A percentile compares a stretch with the other conserved stretches of the same genome.
Conservation (phyloP, 2,329 filamentous ascomycete species). For the Aspergillus sclerotialis region DNA sequence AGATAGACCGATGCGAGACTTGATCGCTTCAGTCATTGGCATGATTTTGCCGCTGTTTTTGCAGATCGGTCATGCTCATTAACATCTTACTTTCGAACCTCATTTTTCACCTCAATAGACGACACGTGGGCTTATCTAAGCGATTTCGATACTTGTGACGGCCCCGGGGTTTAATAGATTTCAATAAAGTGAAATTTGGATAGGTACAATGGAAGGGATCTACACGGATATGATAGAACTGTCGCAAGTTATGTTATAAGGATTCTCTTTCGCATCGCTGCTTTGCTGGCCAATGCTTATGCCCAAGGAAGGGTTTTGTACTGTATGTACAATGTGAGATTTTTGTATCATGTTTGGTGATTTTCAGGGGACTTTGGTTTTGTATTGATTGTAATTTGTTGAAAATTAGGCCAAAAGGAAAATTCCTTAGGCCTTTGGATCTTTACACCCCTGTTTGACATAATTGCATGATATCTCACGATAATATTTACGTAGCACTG, state of each 20-base stretch:
- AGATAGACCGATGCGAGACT: conserved; percentile 38
- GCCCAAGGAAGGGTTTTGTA: too few species aligned
- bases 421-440: too few species aligned
- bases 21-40: conserved; percentile 40
- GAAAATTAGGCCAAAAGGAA: too few species aligned
- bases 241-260: neutral
- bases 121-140: too few species aligned
- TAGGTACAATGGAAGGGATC: neutral
- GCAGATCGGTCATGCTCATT: conserved; percentile 43
- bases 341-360: neutral
- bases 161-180: neutral
- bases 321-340: neutral
- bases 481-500: conserved; percentile 24
- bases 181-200: neutral
- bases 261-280: neutral
- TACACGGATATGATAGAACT: neutral
- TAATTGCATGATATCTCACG: conserved; percentile 18
- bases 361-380: too few species aligned
- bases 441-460: too few species aligned
- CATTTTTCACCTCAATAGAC: neutral
- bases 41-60: conserved; percentile 42
- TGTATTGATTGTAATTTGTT: conserved; percentile 4
- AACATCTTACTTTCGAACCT: conserved; percentile 6
- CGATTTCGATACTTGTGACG: neutral
- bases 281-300: neutral